Percentiles rank a stretch among this genome's conserved stretches.
phyloP scores from a whole-genome alignment of 192 early-diverging fungal genomes.

The Phlyctochytrium arcticum region DNA sequence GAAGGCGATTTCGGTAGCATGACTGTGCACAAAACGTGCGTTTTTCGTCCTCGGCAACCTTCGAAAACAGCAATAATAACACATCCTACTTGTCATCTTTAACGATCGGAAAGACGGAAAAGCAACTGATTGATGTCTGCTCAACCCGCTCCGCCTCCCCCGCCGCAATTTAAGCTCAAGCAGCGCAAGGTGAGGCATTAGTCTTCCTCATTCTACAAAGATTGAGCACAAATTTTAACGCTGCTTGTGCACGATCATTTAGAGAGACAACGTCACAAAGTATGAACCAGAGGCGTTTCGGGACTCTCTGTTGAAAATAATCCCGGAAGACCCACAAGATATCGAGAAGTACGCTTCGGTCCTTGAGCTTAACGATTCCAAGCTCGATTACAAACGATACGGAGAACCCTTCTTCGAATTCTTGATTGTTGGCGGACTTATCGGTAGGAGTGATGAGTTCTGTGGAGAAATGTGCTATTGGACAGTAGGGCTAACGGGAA shows the following conservation, averaged over 20 bases:
- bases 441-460: conserved; percentile 53
- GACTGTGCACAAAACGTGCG: too few species aligned
- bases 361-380: conserved; percentile 79
- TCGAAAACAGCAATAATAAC: too few species aligned
- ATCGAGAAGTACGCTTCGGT: conserved; percentile 69
- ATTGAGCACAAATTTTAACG: not conserved
- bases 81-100: too few species aligned
- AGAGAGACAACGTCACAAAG: conserved; percentile 66
- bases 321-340: conserved; percentile 51
- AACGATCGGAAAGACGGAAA: too few species aligned
- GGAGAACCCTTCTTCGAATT: conserved; percentile 93
- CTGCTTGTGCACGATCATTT: not conserved
- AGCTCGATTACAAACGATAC: conserved; percentile 94
- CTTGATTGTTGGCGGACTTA: conserved; percentile 84
- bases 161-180: conserved; percentile 46
- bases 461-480: not conserved
- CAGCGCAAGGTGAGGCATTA: conserved; percentile 35
- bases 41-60: too few species aligned
- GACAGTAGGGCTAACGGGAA: conserved; percentile 7
- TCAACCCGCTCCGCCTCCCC: conserved; percentile 11
- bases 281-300: conserved; percentile 63
- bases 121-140: too few species aligned
- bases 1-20: too few species aligned
- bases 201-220: not conserved
- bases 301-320: conserved; percentile 46